Evolutionary conservation across 2,329 filamentous ascomycete species (phyloP).

Genomic region (Hymenoscyphus infarciens): DNA sequence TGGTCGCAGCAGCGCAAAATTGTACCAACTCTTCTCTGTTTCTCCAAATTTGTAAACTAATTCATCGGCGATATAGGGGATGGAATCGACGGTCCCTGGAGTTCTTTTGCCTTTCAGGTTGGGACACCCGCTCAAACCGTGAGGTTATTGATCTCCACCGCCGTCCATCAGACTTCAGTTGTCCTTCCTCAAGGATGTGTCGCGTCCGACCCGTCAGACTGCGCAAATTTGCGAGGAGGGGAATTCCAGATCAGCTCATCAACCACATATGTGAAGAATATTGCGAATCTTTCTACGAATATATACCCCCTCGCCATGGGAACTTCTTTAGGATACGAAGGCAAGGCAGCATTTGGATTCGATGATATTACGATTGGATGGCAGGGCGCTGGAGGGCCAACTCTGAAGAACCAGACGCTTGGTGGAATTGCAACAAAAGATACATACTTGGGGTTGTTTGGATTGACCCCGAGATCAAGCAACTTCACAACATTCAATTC

Average conservation of each 20-base stretch:
- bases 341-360: constrained; percentile 15
- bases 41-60: not conserved
- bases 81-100: constrained; percentile 68
- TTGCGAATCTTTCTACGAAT: constrained; percentile 37
- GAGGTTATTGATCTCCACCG: constrained; percentile 59
- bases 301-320: constrained; percentile 20
- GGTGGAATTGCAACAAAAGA: constrained; percentile 15
- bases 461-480: constrained; percentile 38
- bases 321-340: constrained; percentile 12
- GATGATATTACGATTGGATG: constrained; percentile 17
- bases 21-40: constrained; percentile 3
- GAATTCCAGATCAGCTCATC: constrained; percentile 54
- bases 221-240: constrained; percentile 55
- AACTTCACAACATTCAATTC: constrained; percentile 38
- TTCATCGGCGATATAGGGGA: constrained; percentile 45
- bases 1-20: constrained; percentile 14
- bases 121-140: constrained; percentile 51
- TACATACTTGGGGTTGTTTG: constrained; percentile 35
- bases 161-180: constrained; percentile 66
- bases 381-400: constrained; percentile 23
- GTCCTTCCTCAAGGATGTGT: constrained; percentile 54
- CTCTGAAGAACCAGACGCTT: constrained; percentile 15
- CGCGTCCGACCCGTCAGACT: constrained; percentile 39
- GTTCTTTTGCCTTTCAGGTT: constrained; percentile 58
- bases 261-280: constrained; percentile 40